A percentile compares a stretch with the other conserved stretches of the same genome.
Evolutionary conservation across 768 basidiomycete species (phyloP).

Genomic region (Agaricus subrufescens): DNA sequence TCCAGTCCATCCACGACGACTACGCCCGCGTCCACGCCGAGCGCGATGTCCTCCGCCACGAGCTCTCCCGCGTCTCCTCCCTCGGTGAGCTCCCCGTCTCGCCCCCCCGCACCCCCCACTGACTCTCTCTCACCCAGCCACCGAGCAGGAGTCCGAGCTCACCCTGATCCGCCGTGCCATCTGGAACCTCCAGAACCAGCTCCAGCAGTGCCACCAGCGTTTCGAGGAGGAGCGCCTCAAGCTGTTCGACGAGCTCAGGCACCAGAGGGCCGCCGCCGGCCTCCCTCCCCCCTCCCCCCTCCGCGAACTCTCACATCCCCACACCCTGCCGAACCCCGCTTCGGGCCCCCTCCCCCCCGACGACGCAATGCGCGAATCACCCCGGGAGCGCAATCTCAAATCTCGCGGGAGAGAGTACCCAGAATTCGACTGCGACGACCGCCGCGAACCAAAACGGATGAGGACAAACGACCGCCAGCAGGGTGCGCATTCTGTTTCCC

Average conservation of each 20-base stretch:
- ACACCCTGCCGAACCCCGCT: not conserved
- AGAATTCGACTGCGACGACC: constrained; percentile 48
- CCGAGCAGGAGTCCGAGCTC: constrained; percentile 3
- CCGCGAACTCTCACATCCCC: not conserved
- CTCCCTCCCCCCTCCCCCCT: not conserved
- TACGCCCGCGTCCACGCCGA: constrained; percentile 2
- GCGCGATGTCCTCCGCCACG: not conserved
- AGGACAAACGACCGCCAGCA: not conserved
- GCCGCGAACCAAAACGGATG: constrained; percentile 27
- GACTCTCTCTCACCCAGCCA: not conserved
- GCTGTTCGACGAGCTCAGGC: constrained; percentile 3
- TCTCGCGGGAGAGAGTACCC: constrained; percentile 34
- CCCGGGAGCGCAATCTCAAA: constrained; percentile 20
- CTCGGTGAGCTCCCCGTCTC: not conserved
- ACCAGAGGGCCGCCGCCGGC: constrained; percentile 1
- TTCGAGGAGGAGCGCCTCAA: constrained; percentile 5
- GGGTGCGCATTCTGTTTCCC: not conserved
- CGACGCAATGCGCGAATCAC: not conserved
- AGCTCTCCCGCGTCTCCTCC: not conserved
- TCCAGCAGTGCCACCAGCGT: not conserved
- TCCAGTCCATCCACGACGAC: constrained; percentile 2
- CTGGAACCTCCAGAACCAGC: constrained; percentile 1
- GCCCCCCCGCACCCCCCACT: not conserved
- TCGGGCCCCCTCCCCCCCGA: not conserved
- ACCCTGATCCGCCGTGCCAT: not conserved